phyloP scores from a whole-genome alignment of 1,139 yeast genomes.

The Suhomyces maxii region DNA sequence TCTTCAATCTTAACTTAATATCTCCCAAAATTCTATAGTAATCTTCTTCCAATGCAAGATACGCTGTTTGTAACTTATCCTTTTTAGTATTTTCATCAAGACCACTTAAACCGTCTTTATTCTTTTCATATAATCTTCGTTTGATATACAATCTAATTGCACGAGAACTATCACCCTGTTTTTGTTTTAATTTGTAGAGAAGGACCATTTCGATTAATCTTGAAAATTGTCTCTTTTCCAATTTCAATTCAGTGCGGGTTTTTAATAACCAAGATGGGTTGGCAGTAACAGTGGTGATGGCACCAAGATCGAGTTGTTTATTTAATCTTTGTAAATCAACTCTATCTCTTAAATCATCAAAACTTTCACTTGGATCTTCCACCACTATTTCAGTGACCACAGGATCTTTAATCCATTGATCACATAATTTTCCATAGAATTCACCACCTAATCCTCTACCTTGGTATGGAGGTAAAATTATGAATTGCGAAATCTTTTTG shows the following conservation, averaged over 20 bases:
- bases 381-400: slow-evolving; percentile 75
- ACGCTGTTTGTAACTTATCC: slow-evolving; percentile 77
- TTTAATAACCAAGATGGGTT: slow-evolving; percentile 46
- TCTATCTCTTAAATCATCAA: slow-evolving; percentile 87
- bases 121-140: slow-evolving; percentile 69
- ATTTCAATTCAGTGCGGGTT: slow-evolving; percentile 46
- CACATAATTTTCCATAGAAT: slow-evolving; percentile 58
- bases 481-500: slow-evolving; percentile 83
- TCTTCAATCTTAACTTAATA: slow-evolving; percentile 25
- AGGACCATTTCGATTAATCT: slow-evolving; percentile 77
- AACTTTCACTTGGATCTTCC: slow-evolving; percentile 93
- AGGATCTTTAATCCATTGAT: slow-evolving; percentile 54
- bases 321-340: slow-evolving; percentile 64
- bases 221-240: slow-evolving; percentile 77
- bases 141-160: slow-evolving; percentile 65
- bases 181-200: slow-evolving; percentile 43
- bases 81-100: slow-evolving; percentile 61
- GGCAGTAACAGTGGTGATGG: slow-evolving; percentile 23
- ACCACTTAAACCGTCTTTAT: slow-evolving; percentile 71
- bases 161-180: slow-evolving; percentile 30
- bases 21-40: slow-evolving; percentile 56
- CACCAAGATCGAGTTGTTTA: slow-evolving; percentile 20
- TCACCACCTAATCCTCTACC: slow-evolving; percentile 67
- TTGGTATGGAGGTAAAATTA: slow-evolving; percentile 80
- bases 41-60: slow-evolving; percentile 64